Base-by-base conservation (phyloP, 1,139 yeast species). In the Nematodospora anomalae region DNA sequence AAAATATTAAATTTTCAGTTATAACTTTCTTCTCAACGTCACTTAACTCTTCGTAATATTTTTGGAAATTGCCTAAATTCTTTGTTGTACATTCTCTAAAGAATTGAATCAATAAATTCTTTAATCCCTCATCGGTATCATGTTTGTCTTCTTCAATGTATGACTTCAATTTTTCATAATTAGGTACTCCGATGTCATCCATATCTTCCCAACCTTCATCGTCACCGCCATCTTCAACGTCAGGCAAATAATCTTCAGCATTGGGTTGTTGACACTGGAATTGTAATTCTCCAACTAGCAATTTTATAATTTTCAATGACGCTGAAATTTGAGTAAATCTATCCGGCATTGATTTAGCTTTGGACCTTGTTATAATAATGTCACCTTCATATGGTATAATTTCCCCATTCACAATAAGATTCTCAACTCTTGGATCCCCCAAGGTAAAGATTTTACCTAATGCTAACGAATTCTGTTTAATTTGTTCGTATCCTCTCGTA, bases 191-290 rank as follows among this genome's bases (percentile, higher is more conserved):
- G 29, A 75, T 60, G 40, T 74, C 81, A 9, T 83, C 90, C 49
- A 84, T 64, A 51, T 87, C 95, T 53, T 88, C 96, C 94, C 96
- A 89, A 0, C 74, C 87, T 11, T 70, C 83, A n/a, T 67, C 80
- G 9, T 57, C 70, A 20, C 64, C 80, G n/a, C 62, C 80, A 4
- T 46, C 60, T 10, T 43, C 57, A 11, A 51, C 53, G 31, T 51
- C 56, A 8, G 67, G 60, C 33, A 66, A 52, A 45, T 58, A 59
- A 38, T 64, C 73, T 28, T 60, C 57, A 1, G 68, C 66, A 47
- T 67, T 64, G 22, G 75, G 65, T 56, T 74, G 64, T 53, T 71
- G 68, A 40, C 65, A 58, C 51, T 82, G 90, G 52, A 80, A 79
- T 23, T 65, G 74, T 35, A 89, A 65, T 56, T 92, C 97, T 20